Base-by-base conservation (phyloP, 2,329 filamentous ascomycete species). In the Aspergillus amoenus region DNA sequence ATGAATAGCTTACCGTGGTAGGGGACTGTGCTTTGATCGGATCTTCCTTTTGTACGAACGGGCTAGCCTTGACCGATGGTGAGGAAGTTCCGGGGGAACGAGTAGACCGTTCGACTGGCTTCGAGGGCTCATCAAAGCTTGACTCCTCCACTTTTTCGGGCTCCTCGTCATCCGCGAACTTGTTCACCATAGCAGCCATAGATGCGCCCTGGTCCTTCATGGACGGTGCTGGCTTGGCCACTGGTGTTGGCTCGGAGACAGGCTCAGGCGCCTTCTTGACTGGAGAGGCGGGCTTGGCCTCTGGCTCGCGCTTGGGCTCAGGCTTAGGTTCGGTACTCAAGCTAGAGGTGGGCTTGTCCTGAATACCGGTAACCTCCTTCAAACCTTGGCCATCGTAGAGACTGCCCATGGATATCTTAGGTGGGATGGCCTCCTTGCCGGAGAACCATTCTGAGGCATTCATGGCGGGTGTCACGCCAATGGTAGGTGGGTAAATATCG, bases 371-470 rank as follows among this genome's bases (percentile, higher is more conserved):
- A 74, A 96, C 83, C 76, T 96, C 91, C 66, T 89, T 86, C 4
- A 91, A 87, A 5, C 87, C 89, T 61, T 84, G 84, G 54, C 93
- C 93, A 41, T 96, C 91, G 74, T 95, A 97, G 47, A 97, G 76
- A 67, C 90, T 93, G 75, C 95, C 93, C 66, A 99, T 85, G 64
- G 94, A 93, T 70, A 99, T 93, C 82, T 96, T 97, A 59, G 92
- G 82, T 7, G 94, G 93, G 42, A 95, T 76, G 7, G 81, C 91
- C 15, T 88, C 88, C 79, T 96, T 94, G 62, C 94, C 94, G 13
- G 82, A 82, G 52, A 96, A 82, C 93, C 93, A 99, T 65, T 97
- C 93, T 45, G 83, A 78, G 41, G 89, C 84, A 55, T 86, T 89
- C 70, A 96, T 84, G 58, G 89, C 93, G 49, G 94, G 86, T 76